Conservation (phyloP, 1,284 basidiomycete genomes). For the Amylostereum chailletii region DNA sequence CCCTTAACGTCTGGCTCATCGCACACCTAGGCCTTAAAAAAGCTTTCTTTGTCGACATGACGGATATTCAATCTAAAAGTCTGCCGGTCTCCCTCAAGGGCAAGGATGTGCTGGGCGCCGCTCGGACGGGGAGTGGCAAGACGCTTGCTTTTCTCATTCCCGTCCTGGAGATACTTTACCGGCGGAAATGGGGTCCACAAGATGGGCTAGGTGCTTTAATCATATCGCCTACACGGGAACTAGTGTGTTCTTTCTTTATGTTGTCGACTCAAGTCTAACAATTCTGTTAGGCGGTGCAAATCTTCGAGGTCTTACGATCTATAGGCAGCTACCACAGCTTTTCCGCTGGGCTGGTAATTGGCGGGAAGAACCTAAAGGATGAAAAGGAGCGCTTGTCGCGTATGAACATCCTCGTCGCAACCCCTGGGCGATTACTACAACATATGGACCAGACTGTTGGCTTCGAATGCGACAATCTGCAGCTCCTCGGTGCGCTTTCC, state of each 20-base stretch:
- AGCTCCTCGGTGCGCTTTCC: slow-evolving; percentile 69
- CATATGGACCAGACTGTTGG: slow-evolving; percentile 98
- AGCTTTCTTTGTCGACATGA: slow-evolving; percentile 80
- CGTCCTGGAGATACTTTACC: slow-evolving; percentile 66
- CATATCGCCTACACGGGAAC: slow-evolving; percentile 91
- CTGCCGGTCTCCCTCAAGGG: slow-evolving; percentile 59
- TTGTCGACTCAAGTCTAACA: background rate
- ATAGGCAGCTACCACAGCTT: slow-evolving; percentile 90
- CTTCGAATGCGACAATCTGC: slow-evolving; percentile 86
- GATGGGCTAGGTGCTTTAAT: slow-evolving; percentile 89
- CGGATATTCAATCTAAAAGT: slow-evolving; percentile 68
- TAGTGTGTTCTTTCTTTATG: slow-evolving; percentile 41
- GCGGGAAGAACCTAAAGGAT: slow-evolving; percentile 93
- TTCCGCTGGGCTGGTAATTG: slow-evolving; percentile 93
- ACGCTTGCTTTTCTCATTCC: slow-evolving; percentile 80
- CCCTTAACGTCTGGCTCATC: background rate
- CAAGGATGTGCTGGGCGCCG: slow-evolving; percentile 70
- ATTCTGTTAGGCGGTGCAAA: slow-evolving; percentile 76
- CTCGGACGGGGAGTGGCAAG: slow-evolving; percentile 78
- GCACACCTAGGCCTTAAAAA: slow-evolving; percentile 66
- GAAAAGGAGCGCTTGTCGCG: slow-evolving; percentile 81
- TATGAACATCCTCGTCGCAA: slow-evolving; percentile 98
- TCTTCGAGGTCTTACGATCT: slow-evolving; percentile 90
- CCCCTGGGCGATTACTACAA: slow-evolving; percentile 90
- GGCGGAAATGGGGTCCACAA: slow-evolving; percentile 70